These are phyloP conservation scores for Helianthus annuus DNA, from an alignment of 129 eudicot genomes.

Conservation along the genomic window HanXRQr2.0-SUNRISE NC_035449.2:49808101-49808600, in stretches of 20 bases:
- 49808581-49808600: slow-evolving; percentile 15
- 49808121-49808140: too few relatives aligned
- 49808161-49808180: too few relatives aligned
- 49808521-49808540: slow-evolving; percentile 41
- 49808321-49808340: background rate
- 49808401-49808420: slow-evolving; percentile 71
- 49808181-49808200: too few relatives aligned
- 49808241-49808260: slow-evolving; percentile 21
- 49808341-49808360: slow-evolving; percentile 15
- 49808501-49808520: background rate
- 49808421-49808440: slow-evolving; percentile 59
- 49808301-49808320: slow-evolving; percentile 19
- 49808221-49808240: background rate
- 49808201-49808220: background rate
- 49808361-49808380: slow-evolving; percentile 13
- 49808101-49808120: too few relatives aligned
- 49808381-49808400: slow-evolving; percentile 76
- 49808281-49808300: slow-evolving; percentile 17
- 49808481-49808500: background rate
- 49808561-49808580: slow-evolving; percentile 85
- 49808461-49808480: too few relatives aligned
- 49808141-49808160: too few relatives aligned
- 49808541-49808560: slow-evolving; percentile 88
- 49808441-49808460: slow-evolving; percentile 42
- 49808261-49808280: slow-evolving; percentile 7